A percentile compares a stretch with the other conserved stretches of the same genome.
Conservation (phyloP, 148 eudicot genomes). For the Polygonum aviculare region DNA sequence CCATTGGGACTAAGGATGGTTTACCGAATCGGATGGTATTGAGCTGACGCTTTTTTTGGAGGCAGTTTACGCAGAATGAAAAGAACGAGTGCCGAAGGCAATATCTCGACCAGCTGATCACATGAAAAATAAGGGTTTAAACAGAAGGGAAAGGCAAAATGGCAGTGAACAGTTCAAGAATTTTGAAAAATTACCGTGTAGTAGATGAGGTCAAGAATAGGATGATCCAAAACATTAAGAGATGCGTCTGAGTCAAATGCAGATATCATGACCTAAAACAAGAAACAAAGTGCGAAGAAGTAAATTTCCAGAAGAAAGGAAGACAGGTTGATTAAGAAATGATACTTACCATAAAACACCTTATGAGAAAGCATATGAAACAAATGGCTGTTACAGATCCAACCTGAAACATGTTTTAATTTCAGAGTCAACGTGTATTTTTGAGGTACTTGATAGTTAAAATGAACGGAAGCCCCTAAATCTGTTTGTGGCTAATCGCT, state of each 20-base stretch:
- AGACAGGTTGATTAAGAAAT: background rate
- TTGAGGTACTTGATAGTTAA: background rate
- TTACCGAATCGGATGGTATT: background rate
- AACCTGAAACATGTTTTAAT: constrained; percentile 40
- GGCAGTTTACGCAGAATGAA: constrained; percentile 44
- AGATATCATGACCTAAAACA: constrained; percentile 27
- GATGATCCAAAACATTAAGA: constrained; percentile 34
- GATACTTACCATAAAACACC: constrained; percentile 68
- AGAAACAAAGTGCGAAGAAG: background rate
- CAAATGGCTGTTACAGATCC: constrained; percentile 81
- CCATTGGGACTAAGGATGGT: background rate
- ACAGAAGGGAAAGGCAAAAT: background rate
- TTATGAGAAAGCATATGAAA: constrained; percentile 60
- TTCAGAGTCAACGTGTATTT: background rate
- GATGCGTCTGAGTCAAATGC: constrained; percentile 34
- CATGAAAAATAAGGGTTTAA: background rate
- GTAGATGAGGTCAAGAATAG: constrained; percentile 28
- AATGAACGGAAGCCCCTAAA: background rate
- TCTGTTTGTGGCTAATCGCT: too few species aligned
- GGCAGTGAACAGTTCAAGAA: background rate
- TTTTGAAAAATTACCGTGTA: constrained; percentile 14
- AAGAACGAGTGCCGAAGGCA: constrained; percentile 45
- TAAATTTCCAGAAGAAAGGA: background rate
- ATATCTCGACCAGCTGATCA: constrained; percentile 19
- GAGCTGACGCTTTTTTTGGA: constrained; percentile 36